Evolutionary conservation across 2,329 filamentous ascomycete genomes (phyloP).

Genomic region (Akanthomyces uredinophilus): DNA sequence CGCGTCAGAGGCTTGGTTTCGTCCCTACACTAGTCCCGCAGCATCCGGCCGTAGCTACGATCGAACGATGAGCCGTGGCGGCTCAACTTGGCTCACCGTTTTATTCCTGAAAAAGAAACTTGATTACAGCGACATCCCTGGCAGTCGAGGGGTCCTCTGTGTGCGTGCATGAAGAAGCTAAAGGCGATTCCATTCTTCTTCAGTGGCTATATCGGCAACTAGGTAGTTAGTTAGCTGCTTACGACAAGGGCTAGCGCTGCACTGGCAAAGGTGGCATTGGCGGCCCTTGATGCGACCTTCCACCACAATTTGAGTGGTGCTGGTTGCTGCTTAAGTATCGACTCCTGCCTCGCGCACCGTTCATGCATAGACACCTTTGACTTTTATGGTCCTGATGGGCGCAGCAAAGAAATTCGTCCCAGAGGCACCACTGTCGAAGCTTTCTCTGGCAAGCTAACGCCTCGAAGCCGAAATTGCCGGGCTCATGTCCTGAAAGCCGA

Average conservation of each 20-base stretch:
- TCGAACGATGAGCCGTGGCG: background rate
- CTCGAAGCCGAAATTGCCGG: background rate
- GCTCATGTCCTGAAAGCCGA: background rate
- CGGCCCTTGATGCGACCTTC: conserved; percentile 1
- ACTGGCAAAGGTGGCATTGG: background rate
- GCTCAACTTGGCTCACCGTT: background rate
- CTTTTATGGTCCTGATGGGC: background rate
- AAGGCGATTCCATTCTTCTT: background rate
- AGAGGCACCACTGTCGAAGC: no score
- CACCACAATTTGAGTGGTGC: background rate
- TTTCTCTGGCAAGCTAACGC: background rate
- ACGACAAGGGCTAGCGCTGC: background rate
- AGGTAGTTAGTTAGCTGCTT: no score
- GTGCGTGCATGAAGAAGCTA: background rate
- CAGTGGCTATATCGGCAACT: background rate
- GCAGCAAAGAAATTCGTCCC: background rate
- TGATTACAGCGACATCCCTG: background rate
- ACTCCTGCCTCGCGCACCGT: background rate
- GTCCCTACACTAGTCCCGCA: conserved; percentile 3
- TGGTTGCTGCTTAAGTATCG: background rate
- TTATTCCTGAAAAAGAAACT: background rate
- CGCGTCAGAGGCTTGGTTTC: conserved; percentile 12
- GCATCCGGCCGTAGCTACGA: background rate
- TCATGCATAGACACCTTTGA: background rate
- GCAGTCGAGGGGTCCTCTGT: background rate